Base-by-base conservation (phyloP, 768 basidiomycete species). In the Fistulinella prunicolor region DNA sequence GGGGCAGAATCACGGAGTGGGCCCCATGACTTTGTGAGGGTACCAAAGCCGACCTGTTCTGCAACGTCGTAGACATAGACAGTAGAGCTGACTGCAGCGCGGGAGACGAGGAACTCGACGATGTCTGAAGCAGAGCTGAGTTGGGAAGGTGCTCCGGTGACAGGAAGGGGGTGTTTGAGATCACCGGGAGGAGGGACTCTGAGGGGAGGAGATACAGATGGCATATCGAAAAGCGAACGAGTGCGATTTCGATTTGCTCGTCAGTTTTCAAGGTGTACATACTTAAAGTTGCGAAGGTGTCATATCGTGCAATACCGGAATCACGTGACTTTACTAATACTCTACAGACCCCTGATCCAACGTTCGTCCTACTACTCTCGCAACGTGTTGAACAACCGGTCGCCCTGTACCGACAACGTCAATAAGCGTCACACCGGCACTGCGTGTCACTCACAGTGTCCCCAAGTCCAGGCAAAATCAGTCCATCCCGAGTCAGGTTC, bases 401-500 rank as follows among this genome's bases (percentile, higher is more conserved):
- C 92, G 2, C 92, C 92, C 89, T 93, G 42, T 22, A 55, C 37
- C 14, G 17, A 44, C 47, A 19, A 9, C 40, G 46, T 47, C 38
- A 43, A 39, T 22, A n/a, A n/a, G 9, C 19, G 19, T 44, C 41
- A 16, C 24, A 32, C 23, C 9, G 42, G 14, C 28, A 19, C 24
- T 19, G 26, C 17, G 5, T 21, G 14, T 21, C 3, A 75, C 87
- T 63, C 60, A 90, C 91, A 21, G 89, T 82, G 67, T 96, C 94
- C 5, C 94, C 94, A 37, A 95, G 75, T 17, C 94, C 94, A 9
- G 94, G 94, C n/a, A 71, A 77, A 50, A 98, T 87, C 53, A 92
- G 73, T 7, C 94, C 95, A 16, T 88, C 78, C 0, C 53, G 37
- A 0, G 89, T 94, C 52, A 98, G 65, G 1, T 74, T 62, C 6